These are phyloP conservation scores for Erodium moschatum DNA, from an alignment of 441 rosid genomes.

Conservation along the genomic window DNA sequence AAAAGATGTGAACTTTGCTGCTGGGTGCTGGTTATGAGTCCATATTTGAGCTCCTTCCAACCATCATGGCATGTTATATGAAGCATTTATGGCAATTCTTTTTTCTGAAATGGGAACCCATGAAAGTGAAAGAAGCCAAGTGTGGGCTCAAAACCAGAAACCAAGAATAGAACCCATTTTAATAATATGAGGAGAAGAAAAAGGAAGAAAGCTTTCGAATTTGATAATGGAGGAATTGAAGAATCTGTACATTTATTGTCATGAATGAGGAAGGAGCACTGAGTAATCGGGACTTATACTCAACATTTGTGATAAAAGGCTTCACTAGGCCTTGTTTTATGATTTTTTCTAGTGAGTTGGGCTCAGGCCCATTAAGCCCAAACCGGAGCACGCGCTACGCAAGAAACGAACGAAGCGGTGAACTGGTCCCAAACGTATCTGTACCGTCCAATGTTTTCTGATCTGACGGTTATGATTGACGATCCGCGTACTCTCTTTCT, in stretches of 20 bases:
- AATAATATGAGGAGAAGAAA: neutral
- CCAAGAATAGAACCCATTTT: neutral
- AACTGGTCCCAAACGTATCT: too few relatives aligned
- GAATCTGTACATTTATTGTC: neutral
- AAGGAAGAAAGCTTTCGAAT: neutral
- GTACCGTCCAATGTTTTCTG: too few relatives aligned
- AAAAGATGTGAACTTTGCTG: neutral
- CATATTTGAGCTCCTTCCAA: neutral
- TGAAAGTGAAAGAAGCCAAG: neutral
- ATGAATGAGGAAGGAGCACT: neutral
- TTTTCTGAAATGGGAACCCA: slow-evolving; percentile 2
- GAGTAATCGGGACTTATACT: neutral
- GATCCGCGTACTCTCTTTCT: too few relatives aligned
- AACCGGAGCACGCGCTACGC: too few relatives aligned
- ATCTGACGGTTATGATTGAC: too few relatives aligned
- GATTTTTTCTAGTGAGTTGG: too few relatives aligned
- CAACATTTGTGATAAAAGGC: too few relatives aligned
- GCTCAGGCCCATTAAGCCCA: too few relatives aligned
- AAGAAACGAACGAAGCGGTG: too few relatives aligned
- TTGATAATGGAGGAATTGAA: neutral
- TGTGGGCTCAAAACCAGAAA: slow-evolving; percentile 4
- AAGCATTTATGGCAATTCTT: neutral
- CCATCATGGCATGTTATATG: neutral
- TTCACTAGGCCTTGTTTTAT: too few relatives aligned
- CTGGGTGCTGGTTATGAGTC: neutral